These are phyloP conservation scores for Cadophora sp. DNA, from an alignment of 2,329 filamentous ascomycete genomes.

Conservation along the genomic window DNA sequence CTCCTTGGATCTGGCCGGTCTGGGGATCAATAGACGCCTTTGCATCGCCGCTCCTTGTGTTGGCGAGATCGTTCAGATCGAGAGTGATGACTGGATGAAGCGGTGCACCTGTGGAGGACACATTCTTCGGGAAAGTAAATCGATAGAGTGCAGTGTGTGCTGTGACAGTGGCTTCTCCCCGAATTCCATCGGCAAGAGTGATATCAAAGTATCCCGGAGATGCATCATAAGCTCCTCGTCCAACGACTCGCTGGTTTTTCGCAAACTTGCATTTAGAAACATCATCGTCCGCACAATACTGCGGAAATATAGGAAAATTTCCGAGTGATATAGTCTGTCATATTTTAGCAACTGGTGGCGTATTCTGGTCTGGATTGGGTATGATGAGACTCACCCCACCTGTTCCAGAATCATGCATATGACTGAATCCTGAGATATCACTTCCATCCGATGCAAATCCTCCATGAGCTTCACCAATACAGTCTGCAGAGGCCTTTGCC, in stretches of 20 bases:
- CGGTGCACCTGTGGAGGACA: conserved; percentile 45
- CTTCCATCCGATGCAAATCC: conserved; percentile 56
- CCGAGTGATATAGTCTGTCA: conserved; percentile 50
- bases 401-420: conserved; percentile 54
- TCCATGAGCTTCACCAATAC: conserved; percentile 53
- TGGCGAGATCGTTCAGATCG: conserved; percentile 67
- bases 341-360: conserved; percentile 4
- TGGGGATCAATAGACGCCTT: conserved; percentile 59
- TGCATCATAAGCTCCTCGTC: conserved; percentile 58
- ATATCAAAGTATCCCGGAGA: conserved; percentile 71
- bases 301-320: conserved; percentile 55
- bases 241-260: conserved; percentile 51
- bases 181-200: conserved; percentile 60
- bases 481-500: conserved; percentile 62
- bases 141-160: conserved; percentile 69
- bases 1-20: conserved; percentile 67
- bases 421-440: conserved; percentile 58
- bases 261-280: conserved; percentile 64
- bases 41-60: conserved; percentile 58
- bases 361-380: background rate
- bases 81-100: conserved; percentile 64
- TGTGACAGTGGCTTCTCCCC: conserved; percentile 70
- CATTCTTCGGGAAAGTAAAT: conserved; percentile 61
- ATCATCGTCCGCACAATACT: conserved; percentile 53
- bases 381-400: conserved; percentile 44